Evolutionary conservation across 208 protist genomes (phyloP).

Genomic region (Naegleria lovaniensis): DNA sequence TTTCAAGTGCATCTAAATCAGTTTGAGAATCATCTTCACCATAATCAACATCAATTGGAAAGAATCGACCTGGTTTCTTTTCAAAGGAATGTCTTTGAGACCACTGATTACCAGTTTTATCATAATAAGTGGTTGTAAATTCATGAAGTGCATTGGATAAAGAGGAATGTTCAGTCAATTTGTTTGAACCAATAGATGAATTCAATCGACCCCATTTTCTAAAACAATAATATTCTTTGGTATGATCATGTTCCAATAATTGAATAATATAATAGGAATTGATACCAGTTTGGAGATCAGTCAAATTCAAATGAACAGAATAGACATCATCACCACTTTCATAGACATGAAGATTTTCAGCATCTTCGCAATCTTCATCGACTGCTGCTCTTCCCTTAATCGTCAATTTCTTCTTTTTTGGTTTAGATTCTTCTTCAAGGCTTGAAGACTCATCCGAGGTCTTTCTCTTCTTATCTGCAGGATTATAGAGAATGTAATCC

Average conservation of each 20-base stretch:
- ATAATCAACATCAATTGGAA: constrained; percentile 71
- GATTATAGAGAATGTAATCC: not conserved
- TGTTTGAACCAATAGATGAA: not conserved
- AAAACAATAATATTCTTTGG: constrained; percentile 52
- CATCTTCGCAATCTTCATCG: constrained; percentile 24
- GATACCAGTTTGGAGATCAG: constrained; percentile 59
- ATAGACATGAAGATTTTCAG: constrained; percentile 12
- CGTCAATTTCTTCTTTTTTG: constrained; percentile 20
- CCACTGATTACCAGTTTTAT: constrained; percentile 63
- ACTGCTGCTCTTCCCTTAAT: constrained; percentile 29
- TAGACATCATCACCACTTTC: constrained; percentile 24
- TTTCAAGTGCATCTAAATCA: not conserved
- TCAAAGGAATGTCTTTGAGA: constrained; percentile 44
- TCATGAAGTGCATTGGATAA: constrained; percentile 34
- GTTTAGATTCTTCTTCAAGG: not conserved
- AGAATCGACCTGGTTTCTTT: constrained; percentile 57
- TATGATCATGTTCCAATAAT: constrained; percentile 57
- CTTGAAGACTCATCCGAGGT: no score
- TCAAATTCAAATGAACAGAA: constrained; percentile 58
- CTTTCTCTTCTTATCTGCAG: not conserved
- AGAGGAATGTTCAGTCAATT: not conserved
- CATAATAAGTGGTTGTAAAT: constrained; percentile 53
- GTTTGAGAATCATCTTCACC: constrained; percentile 33
- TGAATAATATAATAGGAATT: constrained; percentile 79
- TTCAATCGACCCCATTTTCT: constrained; percentile 67